Conservation (phyloP, 179 eudicot genomes). For the Patellifolia procumbens region DNA sequence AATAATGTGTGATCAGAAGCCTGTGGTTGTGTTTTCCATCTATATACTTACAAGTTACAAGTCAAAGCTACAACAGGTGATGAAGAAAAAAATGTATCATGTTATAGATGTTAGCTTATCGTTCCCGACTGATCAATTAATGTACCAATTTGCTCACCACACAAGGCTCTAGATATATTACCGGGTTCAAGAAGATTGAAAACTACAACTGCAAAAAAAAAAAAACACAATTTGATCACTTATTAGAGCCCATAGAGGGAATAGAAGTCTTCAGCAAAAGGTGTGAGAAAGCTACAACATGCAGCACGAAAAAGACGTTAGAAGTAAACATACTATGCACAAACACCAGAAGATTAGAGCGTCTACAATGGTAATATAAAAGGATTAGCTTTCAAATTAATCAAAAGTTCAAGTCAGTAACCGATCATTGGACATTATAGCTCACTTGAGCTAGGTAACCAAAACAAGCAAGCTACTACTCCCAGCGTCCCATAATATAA, state of each 20-base stretch:
- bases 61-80: slow-evolving; percentile 24
- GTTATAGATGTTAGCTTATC: slow-evolving; percentile 41
- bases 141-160: slow-evolving; percentile 90
- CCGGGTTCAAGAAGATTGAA: slow-evolving; percentile 91
- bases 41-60: slow-evolving; percentile 22
- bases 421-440: too few relatives aligned
- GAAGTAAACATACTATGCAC: too few relatives aligned
- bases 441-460: too few relatives aligned
- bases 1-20: slow-evolving; percentile 17
- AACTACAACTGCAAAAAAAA: slow-evolving; percentile 59
- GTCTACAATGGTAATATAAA: too few relatives aligned
- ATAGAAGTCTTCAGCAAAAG: background rate
- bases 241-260: background rate
- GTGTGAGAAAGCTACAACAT: too few relatives aligned
- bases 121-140: slow-evolving; percentile 77
- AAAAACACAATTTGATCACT: background rate
- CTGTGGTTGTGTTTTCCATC: background rate
- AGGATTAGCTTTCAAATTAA: too few relatives aligned
- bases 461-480: too few relatives aligned
- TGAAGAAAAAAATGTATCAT: background rate
- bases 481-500: too few relatives aligned
- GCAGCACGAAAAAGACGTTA: too few relatives aligned
- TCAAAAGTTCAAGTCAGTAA: too few relatives aligned
- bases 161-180: slow-evolving; percentile 87
- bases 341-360: too few relatives aligned